Base-by-base conservation (phyloP, 345 rosid species). In the Camelina hispida region DNA sequence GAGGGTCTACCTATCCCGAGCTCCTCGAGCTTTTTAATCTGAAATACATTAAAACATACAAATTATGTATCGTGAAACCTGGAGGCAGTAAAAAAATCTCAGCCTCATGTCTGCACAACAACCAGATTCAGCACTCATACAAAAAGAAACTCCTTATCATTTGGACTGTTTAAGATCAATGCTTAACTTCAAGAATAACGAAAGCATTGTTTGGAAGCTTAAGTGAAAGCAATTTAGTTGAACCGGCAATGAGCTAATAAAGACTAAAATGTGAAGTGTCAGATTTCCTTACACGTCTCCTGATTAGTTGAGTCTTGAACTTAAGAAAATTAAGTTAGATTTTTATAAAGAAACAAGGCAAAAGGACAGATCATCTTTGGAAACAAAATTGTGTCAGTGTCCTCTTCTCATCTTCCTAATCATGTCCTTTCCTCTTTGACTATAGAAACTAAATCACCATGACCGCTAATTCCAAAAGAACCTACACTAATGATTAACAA, bases 1-100 rank as follows among this genome's bases (percentile, higher is more conserved):
- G 99, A 95, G 71, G 99, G 99, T 81, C 98, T 87, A 76, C 99
- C 99, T 73, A 95, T 95, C 72, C 99, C 99, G 67, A 95, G 93
- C 85, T 95, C 99, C 82, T 95, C 99, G 22, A 95, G 86, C 82
- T 92, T 95, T 84, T 90, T 90, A 68, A 95, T 89, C 99, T 95
- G 79, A 66, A 76, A 70, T 30, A 82, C 66, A 80, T 46, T 76
- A 47, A 53, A 76, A 58, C 55, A 62, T 25, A 28, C 38, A 68
- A 53, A 59, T 14, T 16, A 68, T 62, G 38, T 15, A 35, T 44
- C 32, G 60, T 43, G 23, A 72, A 22, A 44, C 34, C 6, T 66
- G 44, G 32, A 48, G 0, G 68, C 62, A 66, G 63, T 44, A 54
- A 34, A 35, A 35, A 22, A 14, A 1, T 20, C 18, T 64, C 71